These are phyloP conservation scores for Wakefieldia striispora DNA, from an alignment of 768 basidiomycete species.

Conservation along the genomic window DNA sequence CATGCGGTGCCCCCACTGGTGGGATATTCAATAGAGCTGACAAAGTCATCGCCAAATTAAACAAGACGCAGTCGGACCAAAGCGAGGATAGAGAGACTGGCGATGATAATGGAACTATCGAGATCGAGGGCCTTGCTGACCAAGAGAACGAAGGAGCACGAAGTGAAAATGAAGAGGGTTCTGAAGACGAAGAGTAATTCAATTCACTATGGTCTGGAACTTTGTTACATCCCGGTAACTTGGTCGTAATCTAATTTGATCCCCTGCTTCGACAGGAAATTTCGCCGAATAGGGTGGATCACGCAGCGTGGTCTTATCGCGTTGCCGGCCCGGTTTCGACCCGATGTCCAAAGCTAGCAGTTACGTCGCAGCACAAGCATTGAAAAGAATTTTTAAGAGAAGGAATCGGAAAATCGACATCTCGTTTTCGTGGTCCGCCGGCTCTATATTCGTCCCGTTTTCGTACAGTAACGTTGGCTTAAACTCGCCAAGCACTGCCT, in stretches of 20 bases:
- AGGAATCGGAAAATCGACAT: not conserved
- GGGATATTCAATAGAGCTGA: constrained; percentile 97
- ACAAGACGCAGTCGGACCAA: constrained; percentile 63
- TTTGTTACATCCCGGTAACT: constrained; percentile 32
- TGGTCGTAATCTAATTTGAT: constrained; percentile 20
- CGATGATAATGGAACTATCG: constrained; percentile 40
- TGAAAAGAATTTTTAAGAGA: constrained; percentile 3
- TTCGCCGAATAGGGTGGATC: constrained; percentile 19
- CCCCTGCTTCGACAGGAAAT: constrained; percentile 19
- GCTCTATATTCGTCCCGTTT: not conserved
- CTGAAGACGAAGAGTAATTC: constrained; percentile 31
- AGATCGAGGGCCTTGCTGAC: constrained; percentile 59
- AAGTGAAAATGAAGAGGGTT: constrained; percentile 27
- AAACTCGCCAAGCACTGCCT: constrained; percentile 18
- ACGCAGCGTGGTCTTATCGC: not conserved
- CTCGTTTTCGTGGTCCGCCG: not conserved
- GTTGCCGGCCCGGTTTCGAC: constrained; percentile 7
- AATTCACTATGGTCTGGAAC: constrained; percentile 27
- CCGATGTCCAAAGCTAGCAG: constrained; percentile 4
- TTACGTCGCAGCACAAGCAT: constrained; percentile 5
- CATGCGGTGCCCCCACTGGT: constrained; percentile 88
- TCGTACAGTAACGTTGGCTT: not conserved
- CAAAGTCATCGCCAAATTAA: constrained; percentile 86
- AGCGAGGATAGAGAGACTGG: constrained; percentile 45
- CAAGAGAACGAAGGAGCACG: constrained; percentile 26